These are phyloP conservation scores for Leucosporidium yakuticum DNA, from an alignment of 768 basidiomycete genomes.

Conservation along the genomic window DNA sequence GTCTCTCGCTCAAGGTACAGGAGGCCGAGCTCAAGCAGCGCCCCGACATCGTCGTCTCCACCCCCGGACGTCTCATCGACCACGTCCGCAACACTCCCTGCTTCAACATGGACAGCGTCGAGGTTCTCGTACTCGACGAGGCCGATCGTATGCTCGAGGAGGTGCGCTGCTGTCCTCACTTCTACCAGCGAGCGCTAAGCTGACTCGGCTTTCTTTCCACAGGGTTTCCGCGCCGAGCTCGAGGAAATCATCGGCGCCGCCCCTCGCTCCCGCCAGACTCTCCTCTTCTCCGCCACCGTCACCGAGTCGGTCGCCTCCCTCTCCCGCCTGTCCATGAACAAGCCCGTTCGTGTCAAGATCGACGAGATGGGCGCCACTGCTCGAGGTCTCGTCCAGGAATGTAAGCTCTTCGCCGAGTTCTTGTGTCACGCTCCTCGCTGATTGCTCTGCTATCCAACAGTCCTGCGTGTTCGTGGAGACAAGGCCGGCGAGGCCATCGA, in stretches of 20 bases:
- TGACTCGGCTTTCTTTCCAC: conserved; percentile 42
- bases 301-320: conserved; percentile 93
- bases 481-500: conserved; percentile 42
- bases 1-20: conserved; percentile 86
- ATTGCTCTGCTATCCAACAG: neutral
- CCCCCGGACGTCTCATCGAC: conserved; percentile 95
- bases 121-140: conserved; percentile 91
- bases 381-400: conserved; percentile 82
- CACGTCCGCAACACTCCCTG: conserved; percentile 91
- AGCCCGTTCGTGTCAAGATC: conserved; percentile 89
- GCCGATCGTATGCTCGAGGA: conserved; percentile 87
- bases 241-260: conserved; percentile 78
- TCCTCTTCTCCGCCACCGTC: conserved; percentile 99
- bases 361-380: conserved; percentile 87
- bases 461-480: conserved; percentile 69
- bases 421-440: neutral
- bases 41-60: conserved; percentile 92
- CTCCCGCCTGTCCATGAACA: conserved; percentile 83
- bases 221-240: conserved; percentile 92
- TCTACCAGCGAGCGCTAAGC: neutral
- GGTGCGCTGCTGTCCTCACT: conserved; percentile 2
- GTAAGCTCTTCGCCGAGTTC: conserved; percentile 45
- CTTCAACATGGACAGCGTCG: conserved; percentile 85
- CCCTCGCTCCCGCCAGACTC: conserved; percentile 66
- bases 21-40: conserved; percentile 74